A percentile compares a stretch with the other conserved stretches of the same genome.
Conservation (phyloP, 208 protist genomes). For the Crithidia brevicula region DNA sequence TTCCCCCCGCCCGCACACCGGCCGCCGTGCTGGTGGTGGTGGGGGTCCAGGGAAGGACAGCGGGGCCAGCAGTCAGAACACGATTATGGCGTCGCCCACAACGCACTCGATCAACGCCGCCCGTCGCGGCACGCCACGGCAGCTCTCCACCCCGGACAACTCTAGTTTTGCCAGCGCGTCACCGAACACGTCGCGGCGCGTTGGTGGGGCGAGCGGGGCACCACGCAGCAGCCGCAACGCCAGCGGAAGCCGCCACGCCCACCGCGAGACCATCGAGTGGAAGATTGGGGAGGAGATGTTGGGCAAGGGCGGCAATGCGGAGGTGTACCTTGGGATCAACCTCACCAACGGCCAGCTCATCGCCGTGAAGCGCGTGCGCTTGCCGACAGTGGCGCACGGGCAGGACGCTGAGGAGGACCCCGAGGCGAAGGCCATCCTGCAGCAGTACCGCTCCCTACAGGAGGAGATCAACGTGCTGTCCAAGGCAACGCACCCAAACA, state of each 20-base stretch:
- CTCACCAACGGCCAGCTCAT: constrained; percentile 91
- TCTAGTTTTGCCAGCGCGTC: constrained; percentile 39
- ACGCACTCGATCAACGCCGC: constrained; percentile 17
- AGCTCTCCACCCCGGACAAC: constrained; percentile 51
- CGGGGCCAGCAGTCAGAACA: constrained; percentile 22
- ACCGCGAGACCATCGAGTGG: constrained; percentile 88
- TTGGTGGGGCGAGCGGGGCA: background rate
- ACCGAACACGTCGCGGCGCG: constrained; percentile 26
- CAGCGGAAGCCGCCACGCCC: constrained; percentile 37
- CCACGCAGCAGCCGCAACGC: constrained; percentile 18
- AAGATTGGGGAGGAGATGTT: constrained; percentile 92
- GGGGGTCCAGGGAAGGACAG: constrained; percentile 11
- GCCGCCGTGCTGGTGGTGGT: constrained; percentile 16
- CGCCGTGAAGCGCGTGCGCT: constrained; percentile 88
- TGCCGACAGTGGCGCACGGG: constrained; percentile 46
- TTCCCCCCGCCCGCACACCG: constrained; percentile 24
- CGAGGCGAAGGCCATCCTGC: constrained; percentile 63
- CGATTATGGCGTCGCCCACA: constrained; percentile 11
- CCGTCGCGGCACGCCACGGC: constrained; percentile 41
- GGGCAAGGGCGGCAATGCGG: constrained; percentile 89
- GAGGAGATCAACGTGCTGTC: constrained; percentile 91
- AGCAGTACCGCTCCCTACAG: constrained; percentile 86
- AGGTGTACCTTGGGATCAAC: constrained; percentile 92
- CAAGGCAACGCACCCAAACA: constrained; percentile 90
- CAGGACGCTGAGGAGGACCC: constrained; percentile 34